Conservation (phyloP, 805 yeast genomes). For the Starmerella vaccinii region DNA sequence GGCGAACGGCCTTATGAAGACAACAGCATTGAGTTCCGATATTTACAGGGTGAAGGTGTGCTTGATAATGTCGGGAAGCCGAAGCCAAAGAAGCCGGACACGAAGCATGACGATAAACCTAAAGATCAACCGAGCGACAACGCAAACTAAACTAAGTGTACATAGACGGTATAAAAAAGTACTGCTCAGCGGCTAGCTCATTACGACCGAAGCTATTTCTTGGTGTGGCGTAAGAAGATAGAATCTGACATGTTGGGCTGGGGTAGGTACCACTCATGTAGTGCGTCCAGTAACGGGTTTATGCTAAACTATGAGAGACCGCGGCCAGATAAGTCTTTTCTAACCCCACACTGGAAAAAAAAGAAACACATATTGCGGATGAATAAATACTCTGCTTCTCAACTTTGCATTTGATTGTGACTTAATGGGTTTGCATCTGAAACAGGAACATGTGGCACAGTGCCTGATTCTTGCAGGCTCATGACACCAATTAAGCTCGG, state of each 20-base stretch:
- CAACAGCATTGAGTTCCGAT: constrained; percentile 26
- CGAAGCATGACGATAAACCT: not conserved
- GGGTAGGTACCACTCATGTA: too few species aligned
- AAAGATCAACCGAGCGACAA: not conserved
- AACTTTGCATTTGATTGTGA: not conserved
- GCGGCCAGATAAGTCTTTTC: too few species aligned
- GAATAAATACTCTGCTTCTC: too few species aligned
- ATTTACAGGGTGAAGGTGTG: constrained; percentile 26
- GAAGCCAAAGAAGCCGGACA: not conserved
- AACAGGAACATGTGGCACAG: not conserved
- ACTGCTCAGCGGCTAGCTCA: too few species aligned
- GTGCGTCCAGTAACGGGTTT: too few species aligned
- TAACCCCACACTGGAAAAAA: too few species aligned
- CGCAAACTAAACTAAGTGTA: not conserved
- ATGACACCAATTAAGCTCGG: not conserved
- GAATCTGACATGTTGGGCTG: too few species aligned
- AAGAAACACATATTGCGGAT: too few species aligned
- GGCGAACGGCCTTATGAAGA: constrained; percentile 80
- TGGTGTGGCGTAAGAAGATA: too few species aligned
- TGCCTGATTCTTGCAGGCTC: not conserved
- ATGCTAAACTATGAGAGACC: too few species aligned
- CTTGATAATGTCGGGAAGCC: constrained; percentile 16
- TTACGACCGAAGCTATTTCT: too few species aligned
- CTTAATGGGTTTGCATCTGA: not conserved
- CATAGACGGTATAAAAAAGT: not conserved